phyloP scores from a whole-genome alignment of 352 stramenopile species.

The Peronospora farinosa region DNA sequence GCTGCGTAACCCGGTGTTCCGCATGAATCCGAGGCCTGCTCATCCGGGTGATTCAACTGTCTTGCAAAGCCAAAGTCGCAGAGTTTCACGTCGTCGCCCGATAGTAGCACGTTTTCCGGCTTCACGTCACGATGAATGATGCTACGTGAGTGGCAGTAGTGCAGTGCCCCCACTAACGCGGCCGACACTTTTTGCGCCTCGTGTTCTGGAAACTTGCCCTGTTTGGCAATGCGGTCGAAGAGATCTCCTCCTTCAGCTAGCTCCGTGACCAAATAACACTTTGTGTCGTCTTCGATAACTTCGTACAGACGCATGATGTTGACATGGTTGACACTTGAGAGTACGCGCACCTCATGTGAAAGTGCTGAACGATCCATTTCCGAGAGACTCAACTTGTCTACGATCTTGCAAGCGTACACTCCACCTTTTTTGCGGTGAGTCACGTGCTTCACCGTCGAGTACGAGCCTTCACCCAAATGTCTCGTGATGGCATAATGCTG shows the following conservation, averaged over 20 bases:
- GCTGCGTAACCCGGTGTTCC: conserved; percentile 80
- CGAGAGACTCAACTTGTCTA: conserved; percentile 74
- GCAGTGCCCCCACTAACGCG: conserved; percentile 80
- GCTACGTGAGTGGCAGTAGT: conserved; percentile 89
- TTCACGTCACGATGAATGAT: conserved; percentile 86
- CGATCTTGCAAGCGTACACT: conserved; percentile 76
- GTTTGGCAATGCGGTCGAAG: conserved; percentile 84
- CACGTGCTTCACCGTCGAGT: conserved; percentile 85
- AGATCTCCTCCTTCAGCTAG: conserved; percentile 88
- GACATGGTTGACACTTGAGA: conserved; percentile 68
- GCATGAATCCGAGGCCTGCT: conserved; percentile 76
- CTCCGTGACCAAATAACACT: conserved; percentile 98
- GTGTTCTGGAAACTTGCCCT: conserved; percentile 58
- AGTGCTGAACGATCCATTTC: conserved; percentile 63
- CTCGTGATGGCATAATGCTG: conserved; percentile 74
- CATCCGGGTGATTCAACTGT: conserved; percentile 48
- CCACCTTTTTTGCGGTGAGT: conserved; percentile 73
- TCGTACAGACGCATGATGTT: conserved; percentile 90
- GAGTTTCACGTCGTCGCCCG: conserved; percentile 67
- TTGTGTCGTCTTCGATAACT: conserved; percentile 90
- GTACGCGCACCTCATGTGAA: conserved; percentile 65
- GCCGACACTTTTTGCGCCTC: conserved; percentile 66
- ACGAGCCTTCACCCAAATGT: conserved; percentile 80
- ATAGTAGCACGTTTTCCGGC: conserved; percentile 80
- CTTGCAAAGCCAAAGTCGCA: conserved; percentile 85